These are phyloP conservation scores for Penicillium vulpinum DNA, from an alignment of 2,329 filamentous ascomycete species.

Conservation along the genomic window DNA sequence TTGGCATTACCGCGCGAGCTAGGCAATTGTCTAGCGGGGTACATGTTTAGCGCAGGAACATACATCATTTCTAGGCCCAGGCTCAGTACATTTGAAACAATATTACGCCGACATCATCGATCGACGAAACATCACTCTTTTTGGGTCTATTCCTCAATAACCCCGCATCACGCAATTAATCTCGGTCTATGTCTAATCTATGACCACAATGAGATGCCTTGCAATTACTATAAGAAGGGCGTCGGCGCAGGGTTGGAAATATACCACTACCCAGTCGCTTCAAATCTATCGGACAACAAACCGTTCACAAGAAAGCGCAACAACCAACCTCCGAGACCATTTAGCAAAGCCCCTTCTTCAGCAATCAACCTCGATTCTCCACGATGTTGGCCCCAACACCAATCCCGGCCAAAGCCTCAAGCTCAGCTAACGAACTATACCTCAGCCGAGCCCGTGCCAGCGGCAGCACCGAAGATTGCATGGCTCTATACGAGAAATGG, in stretches of 20 bases:
- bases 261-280: not conserved
- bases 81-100: not conserved
- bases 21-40: not conserved
- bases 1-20: not conserved
- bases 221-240: constrained; percentile 13
- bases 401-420: constrained; percentile 4
- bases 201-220: not conserved
- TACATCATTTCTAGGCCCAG: not conserved
- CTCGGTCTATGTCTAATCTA: not conserved
- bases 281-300: not conserved
- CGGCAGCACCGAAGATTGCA: constrained; percentile 38
- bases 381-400: constrained; percentile 10
- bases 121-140: constrained; percentile 12
- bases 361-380: not conserved
- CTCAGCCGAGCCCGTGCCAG: constrained; percentile 43
- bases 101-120: constrained; percentile 23
- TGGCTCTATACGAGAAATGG: constrained; percentile 49
- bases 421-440: constrained; percentile 17
- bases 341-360: not conserved
- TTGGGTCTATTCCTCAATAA: constrained; percentile 5
- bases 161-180: constrained; percentile 21
- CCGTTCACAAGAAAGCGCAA: not conserved
- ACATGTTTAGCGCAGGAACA: not conserved
- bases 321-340: not conserved
- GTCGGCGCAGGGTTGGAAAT: not conserved